Conservation (phyloP, 495 filamentous ascomycete species). For the Cairneyella variabilis region DNA sequence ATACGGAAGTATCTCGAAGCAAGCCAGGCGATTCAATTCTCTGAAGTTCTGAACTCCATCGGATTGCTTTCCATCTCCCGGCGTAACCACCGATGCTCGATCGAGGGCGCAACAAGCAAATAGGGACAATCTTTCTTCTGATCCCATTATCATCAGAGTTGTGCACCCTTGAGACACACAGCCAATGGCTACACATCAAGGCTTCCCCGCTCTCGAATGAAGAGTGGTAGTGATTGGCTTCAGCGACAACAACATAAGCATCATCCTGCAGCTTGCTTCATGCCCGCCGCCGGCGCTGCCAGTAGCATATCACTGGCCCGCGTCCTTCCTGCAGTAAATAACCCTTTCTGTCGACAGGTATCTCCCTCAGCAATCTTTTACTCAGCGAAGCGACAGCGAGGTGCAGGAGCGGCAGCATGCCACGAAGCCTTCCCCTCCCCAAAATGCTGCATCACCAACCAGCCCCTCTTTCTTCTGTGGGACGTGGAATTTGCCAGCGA, state of each 20-base stretch:
- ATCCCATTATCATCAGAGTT: slow-evolving; percentile 2
- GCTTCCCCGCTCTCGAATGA: slow-evolving; percentile 18
- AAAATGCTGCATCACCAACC: neutral
- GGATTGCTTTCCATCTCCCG: neutral
- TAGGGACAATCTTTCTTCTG: slow-evolving; percentile 6
- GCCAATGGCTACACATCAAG: slow-evolving; percentile 11
- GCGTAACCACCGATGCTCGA: neutral
- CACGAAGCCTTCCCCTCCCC: slow-evolving; percentile 1
- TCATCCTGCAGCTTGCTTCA: slow-evolving; percentile 21
- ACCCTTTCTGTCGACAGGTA: too few species aligned
- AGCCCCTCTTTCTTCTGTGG: too few species aligned
- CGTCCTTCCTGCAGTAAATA: too few species aligned
- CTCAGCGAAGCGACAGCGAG: neutral
- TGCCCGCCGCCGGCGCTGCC: slow-evolving; percentile 18
- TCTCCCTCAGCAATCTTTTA: slow-evolving; percentile 1
- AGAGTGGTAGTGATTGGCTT: slow-evolving; percentile 16
- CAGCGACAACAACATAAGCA: slow-evolving; percentile 13
- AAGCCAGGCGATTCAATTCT: too few species aligned
- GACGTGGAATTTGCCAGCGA: neutral
- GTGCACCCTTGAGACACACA: slow-evolving; percentile 21
- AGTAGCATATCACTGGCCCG: slow-evolving; percentile 2
- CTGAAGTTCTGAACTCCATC: neutral
- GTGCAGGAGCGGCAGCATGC: too few species aligned
- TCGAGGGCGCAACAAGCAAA: slow-evolving; percentile 1
- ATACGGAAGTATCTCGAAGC: neutral